These are phyloP conservation scores for Prunus mongolica DNA, from an alignment of 306 rosid species.

Conservation along the genomic window DNA sequence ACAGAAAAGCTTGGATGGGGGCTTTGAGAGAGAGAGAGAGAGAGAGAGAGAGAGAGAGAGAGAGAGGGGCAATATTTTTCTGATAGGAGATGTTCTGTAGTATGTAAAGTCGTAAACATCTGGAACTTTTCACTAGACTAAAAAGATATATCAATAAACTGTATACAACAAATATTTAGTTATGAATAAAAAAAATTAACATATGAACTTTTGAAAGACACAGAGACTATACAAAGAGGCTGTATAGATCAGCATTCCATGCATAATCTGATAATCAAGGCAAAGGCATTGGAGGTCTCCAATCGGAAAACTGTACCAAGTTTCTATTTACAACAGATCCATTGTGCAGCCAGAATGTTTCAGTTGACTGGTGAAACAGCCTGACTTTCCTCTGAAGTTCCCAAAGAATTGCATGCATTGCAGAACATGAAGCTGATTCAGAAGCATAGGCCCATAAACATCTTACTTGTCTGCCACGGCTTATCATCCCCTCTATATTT, in stretches of 20 bases:
- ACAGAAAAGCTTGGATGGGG: too few relatives aligned
- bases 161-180: background rate
- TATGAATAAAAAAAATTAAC: background rate
- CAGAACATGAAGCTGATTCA: slow-evolving; percentile 76
- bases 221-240: slow-evolving; percentile 18
- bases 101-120: too few relatives aligned
- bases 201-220: background rate
- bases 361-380: slow-evolving; percentile 84
- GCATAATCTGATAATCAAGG: slow-evolving; percentile 42
- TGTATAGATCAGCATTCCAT: background rate
- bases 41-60: too few relatives aligned
- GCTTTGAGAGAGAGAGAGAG: too few relatives aligned
- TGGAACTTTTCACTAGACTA: background rate
- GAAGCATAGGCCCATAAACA: slow-evolving; percentile 71
- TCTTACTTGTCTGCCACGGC: slow-evolving; percentile 64
- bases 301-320: slow-evolving; percentile 61
- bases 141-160: background rate
- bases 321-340: slow-evolving; percentile 70
- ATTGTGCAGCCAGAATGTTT: slow-evolving; percentile 93
- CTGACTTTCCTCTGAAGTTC: slow-evolving; percentile 93
- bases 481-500: slow-evolving; percentile 61
- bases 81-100: too few relatives aligned
- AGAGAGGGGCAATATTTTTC: too few relatives aligned
- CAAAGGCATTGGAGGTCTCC: slow-evolving; percentile 75
- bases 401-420: slow-evolving; percentile 87